Evolutionary conservation across 345 rosid species (phyloP).

Genomic region (Clarkia xantiana): DNA sequence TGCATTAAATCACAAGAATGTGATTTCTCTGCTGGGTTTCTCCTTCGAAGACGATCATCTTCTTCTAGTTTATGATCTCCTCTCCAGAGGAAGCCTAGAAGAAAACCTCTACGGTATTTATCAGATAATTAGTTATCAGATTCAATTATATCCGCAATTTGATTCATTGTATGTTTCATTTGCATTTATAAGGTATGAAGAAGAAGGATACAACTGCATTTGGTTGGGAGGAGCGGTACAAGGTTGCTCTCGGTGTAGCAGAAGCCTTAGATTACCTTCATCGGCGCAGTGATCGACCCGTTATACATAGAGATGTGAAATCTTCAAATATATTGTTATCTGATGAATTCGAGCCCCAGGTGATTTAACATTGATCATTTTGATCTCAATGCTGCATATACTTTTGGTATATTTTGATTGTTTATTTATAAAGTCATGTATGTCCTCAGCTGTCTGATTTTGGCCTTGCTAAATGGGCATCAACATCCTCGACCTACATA

Average conservation of each 20-base stretch:
- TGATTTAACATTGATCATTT: slow-evolving; percentile 2
- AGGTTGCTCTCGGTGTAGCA: slow-evolving; percentile 82
- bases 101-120: slow-evolving; percentile 80
- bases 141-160: background rate
- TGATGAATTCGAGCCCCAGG: slow-evolving; percentile 92
- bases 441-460: slow-evolving; percentile 76
- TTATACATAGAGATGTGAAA: slow-evolving; percentile 92
- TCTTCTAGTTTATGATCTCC: slow-evolving; percentile 67
- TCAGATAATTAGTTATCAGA: background rate
- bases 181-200: slow-evolving; percentile 37
- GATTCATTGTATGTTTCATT: background rate
- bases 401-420: slow-evolving; percentile 3
- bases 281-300: slow-evolving; percentile 36
- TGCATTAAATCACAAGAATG: slow-evolving; percentile 57
- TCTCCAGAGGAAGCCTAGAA: slow-evolving; percentile 88
- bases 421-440: slow-evolving; percentile 8
- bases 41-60: slow-evolving; percentile 58
- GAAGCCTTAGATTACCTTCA: slow-evolving; percentile 84
- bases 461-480: slow-evolving; percentile 76
- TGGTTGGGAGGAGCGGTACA: slow-evolving; percentile 69
- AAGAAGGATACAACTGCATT: slow-evolving; percentile 42
- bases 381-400: background rate
- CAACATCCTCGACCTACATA: slow-evolving; percentile 43
- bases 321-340: slow-evolving; percentile 82
- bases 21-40: slow-evolving; percentile 72